Conservation (phyloP, 2,329 filamentous ascomycete genomes). For the Aspergillus latus region DNA sequence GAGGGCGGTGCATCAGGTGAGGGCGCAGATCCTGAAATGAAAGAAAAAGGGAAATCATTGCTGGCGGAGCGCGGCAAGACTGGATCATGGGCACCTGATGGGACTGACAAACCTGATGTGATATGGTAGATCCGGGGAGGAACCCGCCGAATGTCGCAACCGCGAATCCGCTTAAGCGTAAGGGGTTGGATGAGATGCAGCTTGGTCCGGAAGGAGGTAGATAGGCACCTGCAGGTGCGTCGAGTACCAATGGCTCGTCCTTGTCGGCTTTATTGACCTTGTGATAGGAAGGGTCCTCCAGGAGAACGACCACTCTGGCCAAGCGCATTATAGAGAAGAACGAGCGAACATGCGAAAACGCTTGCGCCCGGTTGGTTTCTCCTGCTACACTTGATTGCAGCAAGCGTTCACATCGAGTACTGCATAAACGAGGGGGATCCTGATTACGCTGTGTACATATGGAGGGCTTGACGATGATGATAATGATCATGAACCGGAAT, state of each 20-base stretch:
- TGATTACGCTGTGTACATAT: conserved; percentile 16
- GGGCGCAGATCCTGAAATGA: conserved; percentile 21
- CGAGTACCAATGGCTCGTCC: too few species aligned
- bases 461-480: conserved; percentile 6
- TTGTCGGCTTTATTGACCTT: neutral
- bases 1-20: conserved; percentile 30
- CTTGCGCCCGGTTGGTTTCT: neutral
- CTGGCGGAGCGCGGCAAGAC: conserved; percentile 12
- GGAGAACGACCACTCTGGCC: neutral
- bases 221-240: neutral
- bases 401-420: neutral
- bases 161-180: conserved; percentile 38
- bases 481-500: conserved; percentile 11
- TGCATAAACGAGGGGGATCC: neutral
- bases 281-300: neutral
- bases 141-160: conserved; percentile 13
- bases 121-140: conserved; percentile 30
- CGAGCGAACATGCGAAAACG: too few species aligned
- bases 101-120: conserved; percentile 29
- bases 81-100: conserved; percentile 18
- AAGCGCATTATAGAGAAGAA: neutral
- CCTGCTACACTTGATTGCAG: neutral
- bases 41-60: conserved; percentile 10
- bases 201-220: neutral
- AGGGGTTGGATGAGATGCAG: conserved; percentile 23